These are phyloP conservation scores for Fusarium beomiforme DNA, from an alignment of 2,329 filamentous ascomycete genomes.

Conservation along the genomic window DNA sequence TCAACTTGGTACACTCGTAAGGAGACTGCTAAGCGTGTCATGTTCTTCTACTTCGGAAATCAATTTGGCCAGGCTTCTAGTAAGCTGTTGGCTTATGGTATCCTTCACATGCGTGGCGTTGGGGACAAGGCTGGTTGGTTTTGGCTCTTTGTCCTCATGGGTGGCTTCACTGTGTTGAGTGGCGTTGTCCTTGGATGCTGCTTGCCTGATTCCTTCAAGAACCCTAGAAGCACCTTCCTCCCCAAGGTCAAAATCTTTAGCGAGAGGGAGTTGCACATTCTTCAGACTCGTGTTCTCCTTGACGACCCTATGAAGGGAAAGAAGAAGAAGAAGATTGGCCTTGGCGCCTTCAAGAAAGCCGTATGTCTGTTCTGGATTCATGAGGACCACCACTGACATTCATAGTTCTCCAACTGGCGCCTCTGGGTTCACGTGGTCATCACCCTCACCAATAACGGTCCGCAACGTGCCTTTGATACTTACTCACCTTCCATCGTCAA, in stretches of 20 bases:
- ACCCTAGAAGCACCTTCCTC: constrained; percentile 55
- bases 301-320: constrained; percentile 58
- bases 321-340: constrained; percentile 59
- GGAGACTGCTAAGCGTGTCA: constrained; percentile 62
- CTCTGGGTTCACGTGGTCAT: constrained; percentile 64
- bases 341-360: constrained; percentile 56
- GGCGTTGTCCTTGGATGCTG: constrained; percentile 55
- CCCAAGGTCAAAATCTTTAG: constrained; percentile 50
- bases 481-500: constrained; percentile 65
- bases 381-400: too few species aligned
- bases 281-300: constrained; percentile 53
- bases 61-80: constrained; percentile 56
- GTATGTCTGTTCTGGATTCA: too few species aligned
- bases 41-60: constrained; percentile 66
- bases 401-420: constrained; percentile 59
- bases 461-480: constrained; percentile 59
- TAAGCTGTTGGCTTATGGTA: constrained; percentile 55
- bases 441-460: constrained; percentile 59
- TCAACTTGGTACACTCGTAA: constrained; percentile 65
- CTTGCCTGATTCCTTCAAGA: constrained; percentile 57
- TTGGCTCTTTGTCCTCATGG: constrained; percentile 66
- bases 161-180: constrained; percentile 59
- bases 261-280: constrained; percentile 53
- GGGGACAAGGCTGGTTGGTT: constrained; percentile 63
- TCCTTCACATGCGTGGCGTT: constrained; percentile 60